phyloP scores from a whole-genome alignment of 768 basidiomycete species.

The Auriscalpium vulgare region DNA sequence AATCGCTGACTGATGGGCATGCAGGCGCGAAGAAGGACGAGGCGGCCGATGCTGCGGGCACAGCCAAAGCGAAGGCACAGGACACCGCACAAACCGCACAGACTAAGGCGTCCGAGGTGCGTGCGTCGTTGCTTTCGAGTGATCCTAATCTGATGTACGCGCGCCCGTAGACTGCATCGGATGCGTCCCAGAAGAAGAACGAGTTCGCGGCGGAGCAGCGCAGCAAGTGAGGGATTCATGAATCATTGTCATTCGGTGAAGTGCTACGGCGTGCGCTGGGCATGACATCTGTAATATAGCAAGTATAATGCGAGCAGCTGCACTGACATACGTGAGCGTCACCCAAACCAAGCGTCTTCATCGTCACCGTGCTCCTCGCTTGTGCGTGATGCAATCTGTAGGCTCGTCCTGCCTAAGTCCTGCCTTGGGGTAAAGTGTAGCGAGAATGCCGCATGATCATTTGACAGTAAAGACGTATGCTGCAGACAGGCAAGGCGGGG shows the following conservation, averaged over 20 bases:
- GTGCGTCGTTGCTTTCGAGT: background rate
- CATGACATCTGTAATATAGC: background rate
- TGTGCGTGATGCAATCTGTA: too few species aligned
- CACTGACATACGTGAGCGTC: too few species aligned
- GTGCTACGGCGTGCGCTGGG: background rate
- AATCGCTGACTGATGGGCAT: background rate
- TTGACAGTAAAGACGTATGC: too few species aligned
- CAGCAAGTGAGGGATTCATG: background rate
- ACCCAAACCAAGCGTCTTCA: too few species aligned
- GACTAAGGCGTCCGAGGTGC: slow-evolving; percentile 4
- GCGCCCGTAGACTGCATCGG: background rate
- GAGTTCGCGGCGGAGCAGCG: background rate
- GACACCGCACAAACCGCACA: background rate
- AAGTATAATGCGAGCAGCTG: too few species aligned
- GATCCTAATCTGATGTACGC: background rate
- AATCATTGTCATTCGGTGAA: background rate
- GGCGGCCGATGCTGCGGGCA: background rate
- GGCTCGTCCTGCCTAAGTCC: too few species aligned
- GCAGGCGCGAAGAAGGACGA: slow-evolving; percentile 5
- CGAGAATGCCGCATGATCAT: too few species aligned
- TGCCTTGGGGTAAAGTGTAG: too few species aligned
- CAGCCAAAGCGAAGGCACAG: slow-evolving; percentile 1
- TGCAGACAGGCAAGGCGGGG: too few species aligned
- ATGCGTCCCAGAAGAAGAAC: background rate
- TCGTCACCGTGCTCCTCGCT: too few species aligned